phyloP scores from a whole-genome alignment of 805 yeast genomes.

The Yamadazyma insecticola region DNA sequence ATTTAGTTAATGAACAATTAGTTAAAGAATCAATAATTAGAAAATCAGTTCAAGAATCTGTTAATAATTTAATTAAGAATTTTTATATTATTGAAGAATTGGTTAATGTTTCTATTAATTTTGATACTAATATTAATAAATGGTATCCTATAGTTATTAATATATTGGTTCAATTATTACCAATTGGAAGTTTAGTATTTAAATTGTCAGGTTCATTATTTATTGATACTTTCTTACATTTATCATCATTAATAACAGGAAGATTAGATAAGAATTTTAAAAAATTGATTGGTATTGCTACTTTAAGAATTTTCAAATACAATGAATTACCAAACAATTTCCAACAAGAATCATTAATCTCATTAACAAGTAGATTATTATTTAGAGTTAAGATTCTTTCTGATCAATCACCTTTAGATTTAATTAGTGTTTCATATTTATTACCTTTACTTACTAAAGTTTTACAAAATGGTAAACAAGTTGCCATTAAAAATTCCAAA shows the following conservation, averaged over 20 bases:
- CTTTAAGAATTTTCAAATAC: slow-evolving; percentile 57
- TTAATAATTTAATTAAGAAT: slow-evolving; percentile 8
- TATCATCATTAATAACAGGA: slow-evolving; percentile 5
- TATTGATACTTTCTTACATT: slow-evolving; percentile 4
- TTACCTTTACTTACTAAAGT: slow-evolving; percentile 71
- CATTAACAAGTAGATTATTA: slow-evolving; percentile 67
- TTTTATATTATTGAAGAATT: slow-evolving; percentile 11
- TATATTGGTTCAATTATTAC: slow-evolving; percentile 28
- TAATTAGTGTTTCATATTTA: slow-evolving; percentile 63
- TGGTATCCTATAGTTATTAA: slow-evolving; percentile 10
- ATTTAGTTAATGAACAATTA: slow-evolving; percentile 56
- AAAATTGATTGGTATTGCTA: slow-evolving; percentile 56
- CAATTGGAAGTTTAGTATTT: slow-evolving; percentile 50
- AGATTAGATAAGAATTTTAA: slow-evolving; percentile 9
- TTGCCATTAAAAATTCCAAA: slow-evolving; percentile 43
- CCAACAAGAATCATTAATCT: slow-evolving; percentile 46
- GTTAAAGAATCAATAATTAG: slow-evolving; percentile 59
- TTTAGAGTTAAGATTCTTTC: slow-evolving; percentile 72
- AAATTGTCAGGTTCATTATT: slow-evolving; percentile 47
- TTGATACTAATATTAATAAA: slow-evolving; percentile 9
- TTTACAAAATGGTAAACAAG: slow-evolving; percentile 58
- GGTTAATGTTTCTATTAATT: slow-evolving; percentile 6
- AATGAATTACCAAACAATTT: slow-evolving; percentile 43
- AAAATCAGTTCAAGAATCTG: slow-evolving; percentile 28
- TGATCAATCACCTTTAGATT: slow-evolving; percentile 68